These are phyloP conservation scores for Backusella luteola DNA, from an alignment of 192 early-diverging fungal genomes.

Conservation along the genomic window DNA sequence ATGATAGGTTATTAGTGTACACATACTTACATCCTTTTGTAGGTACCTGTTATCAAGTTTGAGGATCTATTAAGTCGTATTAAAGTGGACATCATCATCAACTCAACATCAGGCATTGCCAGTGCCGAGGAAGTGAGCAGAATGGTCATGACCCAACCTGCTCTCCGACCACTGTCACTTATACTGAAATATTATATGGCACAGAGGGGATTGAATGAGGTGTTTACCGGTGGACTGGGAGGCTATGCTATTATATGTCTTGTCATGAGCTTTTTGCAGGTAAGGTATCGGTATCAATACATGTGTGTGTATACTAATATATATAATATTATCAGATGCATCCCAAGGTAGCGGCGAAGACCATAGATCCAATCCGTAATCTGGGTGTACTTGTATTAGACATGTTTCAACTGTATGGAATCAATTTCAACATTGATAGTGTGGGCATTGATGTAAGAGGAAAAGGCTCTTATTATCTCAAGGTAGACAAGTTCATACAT, in stretches of 20 bases:
- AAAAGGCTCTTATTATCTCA: conserved; percentile 53
- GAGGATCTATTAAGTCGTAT: conserved; percentile 71
- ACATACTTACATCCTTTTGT: background rate
- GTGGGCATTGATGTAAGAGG: conserved; percentile 64
- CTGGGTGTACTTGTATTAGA: conserved; percentile 88
- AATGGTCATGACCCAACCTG: conserved; percentile 57
- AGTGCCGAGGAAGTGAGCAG: conserved; percentile 56
- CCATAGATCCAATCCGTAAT: conserved; percentile 66
- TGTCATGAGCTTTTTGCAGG: conserved; percentile 79
- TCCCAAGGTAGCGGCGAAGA: conserved; percentile 65
- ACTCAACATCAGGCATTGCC: conserved; percentile 63
- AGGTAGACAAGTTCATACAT: conserved; percentile 24
- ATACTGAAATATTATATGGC: conserved; percentile 85
- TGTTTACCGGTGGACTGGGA: conserved; percentile 85
- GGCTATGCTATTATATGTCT: conserved; percentile 79
- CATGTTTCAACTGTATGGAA: conserved; percentile 91
- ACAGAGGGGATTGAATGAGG: conserved; percentile 77
- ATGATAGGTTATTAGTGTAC: too few species aligned
- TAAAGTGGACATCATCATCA: conserved; percentile 84
- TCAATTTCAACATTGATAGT: conserved; percentile 64
- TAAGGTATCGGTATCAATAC: conserved; percentile 12
- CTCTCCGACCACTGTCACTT: conserved; percentile 68
- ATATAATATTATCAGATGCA: conserved; percentile 60
- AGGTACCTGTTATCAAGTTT: conserved; percentile 93
- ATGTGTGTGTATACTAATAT: background rate